These are phyloP conservation scores for Ormosia emarginata DNA, from an alignment of 306 rosid species.

Conservation along the genomic window DNA sequence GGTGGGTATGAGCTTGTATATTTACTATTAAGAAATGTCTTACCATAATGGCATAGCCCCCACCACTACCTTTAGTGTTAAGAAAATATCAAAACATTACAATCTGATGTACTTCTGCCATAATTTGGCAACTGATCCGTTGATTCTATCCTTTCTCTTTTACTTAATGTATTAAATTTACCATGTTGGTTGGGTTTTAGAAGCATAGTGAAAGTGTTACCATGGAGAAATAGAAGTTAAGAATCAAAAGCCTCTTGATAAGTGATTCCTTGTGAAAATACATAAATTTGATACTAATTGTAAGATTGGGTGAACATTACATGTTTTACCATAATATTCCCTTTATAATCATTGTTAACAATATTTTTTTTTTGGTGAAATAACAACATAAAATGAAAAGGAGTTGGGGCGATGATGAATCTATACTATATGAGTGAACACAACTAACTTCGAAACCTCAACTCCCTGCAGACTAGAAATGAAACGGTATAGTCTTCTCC, in stretches of 20 bases:
- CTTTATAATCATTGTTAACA: too few relatives aligned
- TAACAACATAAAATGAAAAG: too few relatives aligned
- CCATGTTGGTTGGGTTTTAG: too few relatives aligned
- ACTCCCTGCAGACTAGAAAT: too few relatives aligned
- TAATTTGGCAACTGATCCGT: not conserved
- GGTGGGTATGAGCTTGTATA: not conserved
- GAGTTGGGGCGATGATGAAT: too few relatives aligned
- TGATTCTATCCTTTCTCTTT: not conserved
- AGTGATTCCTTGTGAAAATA: not conserved
- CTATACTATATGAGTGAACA: too few relatives aligned
- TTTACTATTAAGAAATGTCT: not conserved
- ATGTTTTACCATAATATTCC: too few relatives aligned
- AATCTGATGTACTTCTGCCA: not conserved
- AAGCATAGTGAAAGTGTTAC: too few relatives aligned
- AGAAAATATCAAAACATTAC: not conserved
- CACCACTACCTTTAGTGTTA: not conserved
- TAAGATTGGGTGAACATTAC: too few relatives aligned
- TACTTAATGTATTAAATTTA: not conserved
- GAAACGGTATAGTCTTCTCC: too few relatives aligned
- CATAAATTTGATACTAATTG: not conserved
- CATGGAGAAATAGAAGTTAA: not conserved
- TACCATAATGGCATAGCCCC: not conserved
- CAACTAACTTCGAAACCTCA: too few relatives aligned
- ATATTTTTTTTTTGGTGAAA: too few relatives aligned
- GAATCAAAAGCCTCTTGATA: not conserved